Percentiles rank a stretch among this genome's conserved stretches.
Evolutionary conservation across 2,329 filamentous ascomycete species (phyloP).

Genomic region (Pestalotiopsis sp.): DNA sequence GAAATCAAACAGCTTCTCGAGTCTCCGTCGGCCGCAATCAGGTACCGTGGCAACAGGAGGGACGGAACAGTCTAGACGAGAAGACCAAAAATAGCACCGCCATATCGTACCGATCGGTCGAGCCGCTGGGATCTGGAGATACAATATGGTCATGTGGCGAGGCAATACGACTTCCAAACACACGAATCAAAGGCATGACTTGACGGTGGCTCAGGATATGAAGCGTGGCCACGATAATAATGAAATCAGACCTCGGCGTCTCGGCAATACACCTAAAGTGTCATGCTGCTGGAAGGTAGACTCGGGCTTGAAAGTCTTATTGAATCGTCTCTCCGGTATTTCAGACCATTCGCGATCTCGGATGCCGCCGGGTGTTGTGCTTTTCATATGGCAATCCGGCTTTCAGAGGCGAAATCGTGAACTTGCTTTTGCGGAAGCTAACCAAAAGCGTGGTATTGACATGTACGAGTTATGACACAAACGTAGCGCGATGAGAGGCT

Average conservation of each 20-base stretch:
- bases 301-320: not conserved
- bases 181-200: not conserved
- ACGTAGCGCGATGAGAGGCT: not conserved
- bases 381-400: not conserved
- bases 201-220: not conserved
- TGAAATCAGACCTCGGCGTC: not conserved
- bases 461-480: not conserved
- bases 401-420: not conserved
- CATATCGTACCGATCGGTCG: not conserved
- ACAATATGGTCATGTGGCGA: not conserved
- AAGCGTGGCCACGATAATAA: not conserved
- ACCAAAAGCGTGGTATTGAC: not conserved
- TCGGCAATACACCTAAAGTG: not conserved
- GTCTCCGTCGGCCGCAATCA: not conserved
- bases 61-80: not conserved
- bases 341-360: not conserved
- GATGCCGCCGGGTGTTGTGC: not conserved
- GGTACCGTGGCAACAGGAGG: not conserved
- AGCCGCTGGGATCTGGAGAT: not conserved
- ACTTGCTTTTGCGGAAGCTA: not conserved
- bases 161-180: not conserved
- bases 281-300: not conserved
- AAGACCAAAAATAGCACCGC: not conserved
- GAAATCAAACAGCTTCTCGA: not conserved
- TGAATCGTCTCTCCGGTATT: not conserved